Percentiles rank a stretch among this genome's conserved stretches.
Conservation (phyloP, 2,329 filamentous ascomycete genomes). For the Pseudopithomyces chartarum region DNA sequence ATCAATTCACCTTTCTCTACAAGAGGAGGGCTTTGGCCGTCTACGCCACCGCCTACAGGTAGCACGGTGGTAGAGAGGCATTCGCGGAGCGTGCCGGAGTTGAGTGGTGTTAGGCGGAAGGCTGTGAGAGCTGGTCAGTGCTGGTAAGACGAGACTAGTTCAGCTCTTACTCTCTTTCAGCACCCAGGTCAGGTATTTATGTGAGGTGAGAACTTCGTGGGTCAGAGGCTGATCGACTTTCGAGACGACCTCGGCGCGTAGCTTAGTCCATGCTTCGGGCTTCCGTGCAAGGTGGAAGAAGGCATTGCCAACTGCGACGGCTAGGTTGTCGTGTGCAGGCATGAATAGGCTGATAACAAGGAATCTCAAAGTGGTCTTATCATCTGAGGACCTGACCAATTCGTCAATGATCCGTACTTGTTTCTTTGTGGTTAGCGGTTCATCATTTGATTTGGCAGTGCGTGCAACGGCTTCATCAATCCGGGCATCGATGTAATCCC, state of each 20-base stretch:
- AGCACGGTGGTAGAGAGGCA: conserved; percentile 12
- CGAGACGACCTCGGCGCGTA: conserved; percentile 18
- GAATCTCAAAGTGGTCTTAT: conserved; percentile 17
- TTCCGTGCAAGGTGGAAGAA: conserved; percentile 19
- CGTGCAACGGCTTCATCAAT: no score
- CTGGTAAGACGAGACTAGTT: not conserved
- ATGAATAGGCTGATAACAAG: conserved; percentile 24
- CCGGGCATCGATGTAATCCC: no score
- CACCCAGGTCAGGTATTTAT: conserved; percentile 23
- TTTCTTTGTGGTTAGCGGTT: no score
- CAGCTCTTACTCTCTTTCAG: conserved; percentile 14
- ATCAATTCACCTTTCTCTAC: conserved; percentile 18
- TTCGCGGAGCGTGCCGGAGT: conserved; percentile 9
- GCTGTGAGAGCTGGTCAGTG: not conserved
- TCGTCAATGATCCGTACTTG: conserved; percentile 22
- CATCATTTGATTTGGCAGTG: no score
- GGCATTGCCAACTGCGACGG: conserved; percentile 19
- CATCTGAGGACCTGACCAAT: conserved; percentile 19
- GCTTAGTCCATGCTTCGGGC: conserved; percentile 14
- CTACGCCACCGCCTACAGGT: conserved; percentile 15
- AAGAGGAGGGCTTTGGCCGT: conserved; percentile 9
- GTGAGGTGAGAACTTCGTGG: conserved; percentile 13
- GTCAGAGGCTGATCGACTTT: not conserved
- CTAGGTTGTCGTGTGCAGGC: conserved; percentile 19
- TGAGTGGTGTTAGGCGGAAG: conserved; percentile 12